A percentile compares a stretch with the other conserved stretches of the same genome.
phyloP scores from a whole-genome alignment of 495 filamentous ascomycete genomes.

The Staphylotrichum longicolle region DNA sequence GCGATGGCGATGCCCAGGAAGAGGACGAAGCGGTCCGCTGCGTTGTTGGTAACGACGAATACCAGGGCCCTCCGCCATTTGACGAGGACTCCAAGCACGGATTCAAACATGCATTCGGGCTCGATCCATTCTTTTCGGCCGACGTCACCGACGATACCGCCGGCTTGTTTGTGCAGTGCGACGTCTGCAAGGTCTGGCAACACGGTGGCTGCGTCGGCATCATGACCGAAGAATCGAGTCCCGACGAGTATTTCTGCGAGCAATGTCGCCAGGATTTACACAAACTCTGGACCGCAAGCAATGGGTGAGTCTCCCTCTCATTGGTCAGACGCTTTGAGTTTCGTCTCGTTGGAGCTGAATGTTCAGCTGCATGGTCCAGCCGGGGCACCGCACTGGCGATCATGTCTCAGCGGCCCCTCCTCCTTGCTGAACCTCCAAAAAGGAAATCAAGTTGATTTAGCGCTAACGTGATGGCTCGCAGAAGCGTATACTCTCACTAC shows the following conservation, averaged over 20 bases:
- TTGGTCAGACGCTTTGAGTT: constrained; percentile 3
- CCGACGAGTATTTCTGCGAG: constrained; percentile 98
- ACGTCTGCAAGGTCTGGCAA: constrained; percentile 97
- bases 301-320: constrained; percentile 65
- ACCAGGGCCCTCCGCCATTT: constrained; percentile 79
- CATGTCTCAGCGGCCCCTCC: constrained; percentile 21
- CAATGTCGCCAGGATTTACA: constrained; percentile 89
- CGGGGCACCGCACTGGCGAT: constrained; percentile 32
- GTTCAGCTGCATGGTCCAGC: constrained; percentile 31
- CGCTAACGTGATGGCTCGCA: constrained; percentile 40
- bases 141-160: constrained; percentile 79
- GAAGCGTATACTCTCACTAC: constrained; percentile 56
- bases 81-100: constrained; percentile 57
- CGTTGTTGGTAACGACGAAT: constrained; percentile 91
- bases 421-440: constrained; percentile 7
- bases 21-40: constrained; percentile 94
- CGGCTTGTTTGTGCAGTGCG: constrained; percentile 97
- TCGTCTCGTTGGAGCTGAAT: constrained; percentile 16
- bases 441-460: neutral
- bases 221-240: constrained; percentile 84
- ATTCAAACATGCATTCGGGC: constrained; percentile 49
- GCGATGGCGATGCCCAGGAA: constrained; percentile 65
- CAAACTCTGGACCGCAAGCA: constrained; percentile 69
- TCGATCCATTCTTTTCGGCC: constrained; percentile 60
- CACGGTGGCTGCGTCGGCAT: constrained; percentile 98